These are phyloP conservation scores for Chaetoceros muelleri DNA, from an alignment of 108 stramenopile genomes.

Conservation along the genomic window DNA sequence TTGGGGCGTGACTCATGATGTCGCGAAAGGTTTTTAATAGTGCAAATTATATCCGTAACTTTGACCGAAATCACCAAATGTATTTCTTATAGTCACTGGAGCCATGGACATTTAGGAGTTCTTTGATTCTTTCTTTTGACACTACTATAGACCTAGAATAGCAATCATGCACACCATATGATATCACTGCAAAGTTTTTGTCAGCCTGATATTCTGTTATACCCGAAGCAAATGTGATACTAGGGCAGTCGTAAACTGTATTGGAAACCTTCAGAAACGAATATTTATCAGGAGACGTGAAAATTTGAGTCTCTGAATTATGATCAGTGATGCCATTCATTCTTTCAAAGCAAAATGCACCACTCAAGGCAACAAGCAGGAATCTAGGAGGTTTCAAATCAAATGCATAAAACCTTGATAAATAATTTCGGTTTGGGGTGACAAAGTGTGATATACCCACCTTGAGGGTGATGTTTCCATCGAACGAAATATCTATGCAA, in stretches of 20 bases:
- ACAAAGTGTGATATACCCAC: conserved; percentile 4
- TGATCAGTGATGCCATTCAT: not conserved
- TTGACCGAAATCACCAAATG: no score
- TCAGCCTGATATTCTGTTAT: conserved; percentile 5
- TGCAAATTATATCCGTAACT: no score
- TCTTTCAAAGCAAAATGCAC: conserved; percentile 7
- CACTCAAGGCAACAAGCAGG: conserved; percentile 1
- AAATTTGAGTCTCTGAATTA: not conserved
- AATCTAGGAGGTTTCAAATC: conserved; percentile 2
- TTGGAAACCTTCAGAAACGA: no score
- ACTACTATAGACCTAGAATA: no score
- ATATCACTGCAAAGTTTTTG: not conserved
- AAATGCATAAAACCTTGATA: conserved; percentile 6
- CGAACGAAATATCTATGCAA: not conserved
- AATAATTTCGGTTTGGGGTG: not conserved
- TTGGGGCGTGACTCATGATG: no score
- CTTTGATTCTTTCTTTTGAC: no score
- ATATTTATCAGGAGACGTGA: not conserved
- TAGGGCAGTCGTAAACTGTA: conserved; percentile 7
- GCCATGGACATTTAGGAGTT: no score
- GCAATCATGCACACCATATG: conserved; percentile 11
- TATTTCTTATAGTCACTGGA: no score
- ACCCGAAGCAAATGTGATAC: conserved; percentile 4
- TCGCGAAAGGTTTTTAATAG: no score
- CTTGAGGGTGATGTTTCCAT: no score